Evolutionary conservation across 2,329 filamentous ascomycete species (phyloP), one percentile per base, ranked within the genome.

Genomic region (Fusarium nisikadoi): DNA sequence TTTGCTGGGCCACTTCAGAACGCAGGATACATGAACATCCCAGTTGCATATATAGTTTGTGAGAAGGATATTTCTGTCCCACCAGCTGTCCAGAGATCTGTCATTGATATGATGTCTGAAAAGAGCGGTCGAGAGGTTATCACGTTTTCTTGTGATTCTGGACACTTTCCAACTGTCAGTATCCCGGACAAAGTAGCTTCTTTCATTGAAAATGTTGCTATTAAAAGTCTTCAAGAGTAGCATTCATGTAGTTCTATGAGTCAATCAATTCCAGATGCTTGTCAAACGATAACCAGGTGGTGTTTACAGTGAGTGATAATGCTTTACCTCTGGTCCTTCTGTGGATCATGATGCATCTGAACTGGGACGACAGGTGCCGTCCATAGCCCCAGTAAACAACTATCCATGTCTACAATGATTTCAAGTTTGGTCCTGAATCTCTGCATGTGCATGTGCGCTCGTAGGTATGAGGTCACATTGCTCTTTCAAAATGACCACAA

Each of bases 191-290:
- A 19, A 27, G 11, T 29, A 14, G 20, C 50, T 2, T 41, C 5
- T 31, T 31, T 31, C 3, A 41, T 54, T 4, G 14, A 19, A 5
- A 10, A 9, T 3, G 11, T 54, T 29, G 14, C 25, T 10, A 6
- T 5, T 4, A 7, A 17, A 19, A 13, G 2, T 8, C 0, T 17
- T n/a, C 0, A 1, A 14, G 4, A 41, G 5, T 29, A 19, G 14
- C 8, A 1, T 3, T 5, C 4, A 29, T 27, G 3, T 8, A 38
- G 8, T n/a, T 25, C 6, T 8, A 14, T 2, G 5, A 13, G 17
- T 17, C 2, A 8, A 27, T 38, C 2, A 9, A 5, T 10, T 6
- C 9, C 6, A 2, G 14, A 19, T 16, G 2, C 33, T 12, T 8
- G 9, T 11, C 6, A 38, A 27, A 29, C 20, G 5, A 17, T 5